A percentile compares a stretch with the other conserved stretches of the same genome.
Conservation (phyloP, 441 rosid genomes). For the Daphne laureola region DNA sequence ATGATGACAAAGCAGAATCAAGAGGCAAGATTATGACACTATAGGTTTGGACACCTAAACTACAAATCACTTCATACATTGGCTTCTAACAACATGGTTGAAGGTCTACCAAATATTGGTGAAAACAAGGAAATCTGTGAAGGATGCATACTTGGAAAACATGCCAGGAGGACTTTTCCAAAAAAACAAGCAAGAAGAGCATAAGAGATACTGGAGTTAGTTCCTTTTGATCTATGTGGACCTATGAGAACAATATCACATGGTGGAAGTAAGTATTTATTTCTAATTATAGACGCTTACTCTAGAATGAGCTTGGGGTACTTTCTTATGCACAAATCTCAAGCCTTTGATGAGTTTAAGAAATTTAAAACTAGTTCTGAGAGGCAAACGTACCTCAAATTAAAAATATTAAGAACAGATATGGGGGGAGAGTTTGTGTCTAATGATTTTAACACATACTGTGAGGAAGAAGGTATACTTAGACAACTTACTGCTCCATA, state of each 20-base stretch:
- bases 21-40: too few relatives aligned
- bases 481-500: constrained; percentile 1
- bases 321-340: too few relatives aligned
- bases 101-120: too few relatives aligned
- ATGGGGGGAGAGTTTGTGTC: constrained; percentile 2
- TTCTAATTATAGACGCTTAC: constrained; percentile 2
- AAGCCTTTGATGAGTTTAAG: too few relatives aligned
- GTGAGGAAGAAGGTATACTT: background rate
- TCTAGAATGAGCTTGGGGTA: background rate
- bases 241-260: background rate
- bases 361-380: background rate
- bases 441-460: background rate
- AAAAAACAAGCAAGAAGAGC: constrained; percentile 7
- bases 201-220: background rate
- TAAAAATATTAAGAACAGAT: background rate
- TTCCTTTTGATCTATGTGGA: background rate
- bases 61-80: too few relatives aligned
- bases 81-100: too few relatives aligned
- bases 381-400: background rate
- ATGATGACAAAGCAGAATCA: too few relatives aligned
- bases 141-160: background rate
- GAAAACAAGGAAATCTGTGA: too few relatives aligned
- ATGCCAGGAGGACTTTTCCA: background rate
- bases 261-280: background rate
- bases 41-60: too few relatives aligned